Evolutionary conservation across 2,329 filamentous ascomycete species (phyloP), one percentile per base, ranked within the genome.

Genomic region (Cladophialophora carrionii): DNA sequence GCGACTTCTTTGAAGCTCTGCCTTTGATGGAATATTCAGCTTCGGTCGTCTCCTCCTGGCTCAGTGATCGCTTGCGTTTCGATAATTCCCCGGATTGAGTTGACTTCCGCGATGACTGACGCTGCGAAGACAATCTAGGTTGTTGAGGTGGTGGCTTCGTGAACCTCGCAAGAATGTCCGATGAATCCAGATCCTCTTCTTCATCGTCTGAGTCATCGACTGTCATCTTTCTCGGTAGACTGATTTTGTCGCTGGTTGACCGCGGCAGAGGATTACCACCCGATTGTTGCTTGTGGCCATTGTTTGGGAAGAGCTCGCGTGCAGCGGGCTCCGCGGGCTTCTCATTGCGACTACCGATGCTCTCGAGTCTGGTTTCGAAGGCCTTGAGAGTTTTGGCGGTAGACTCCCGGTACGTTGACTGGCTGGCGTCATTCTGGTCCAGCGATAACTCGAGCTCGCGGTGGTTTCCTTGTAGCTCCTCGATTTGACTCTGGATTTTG

Each of bases 1-100:
- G 48, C 17, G 20, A 1, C 20, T 51, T 3, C 20, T 51, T 51
- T 14, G 48, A 51, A 5, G 48, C 22, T 51, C 22, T 51, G 48
- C 22, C 48, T 29, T 51, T 51, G 24, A 26, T 20, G 4, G 48
- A 26, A 29, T 24, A 24, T 24, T 26, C 48, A 26, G 24, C 9
- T 17, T 49, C 43, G 37, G 5, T 48, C 20, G 6, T n/a, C 12
- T 12, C 14, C 7, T 49, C 24, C 31, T 24, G 20, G 17, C 37
- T 58, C 6, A 7, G 17, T 49, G 56, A n/a, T 20, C 29, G 26
- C 14, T 60, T 60, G 46, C 57, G 57, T 52, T 60, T 60, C 9
- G 29, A 60, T 3, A 20, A 48, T 8, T 6, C n/a, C 37, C 22
- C 3, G 22, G 57, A 37, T 2, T 34, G 46, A 60, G 46, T 17